Base-by-base conservation (phyloP, 345 rosid genomes). In the Litchi chinensis region DNA sequence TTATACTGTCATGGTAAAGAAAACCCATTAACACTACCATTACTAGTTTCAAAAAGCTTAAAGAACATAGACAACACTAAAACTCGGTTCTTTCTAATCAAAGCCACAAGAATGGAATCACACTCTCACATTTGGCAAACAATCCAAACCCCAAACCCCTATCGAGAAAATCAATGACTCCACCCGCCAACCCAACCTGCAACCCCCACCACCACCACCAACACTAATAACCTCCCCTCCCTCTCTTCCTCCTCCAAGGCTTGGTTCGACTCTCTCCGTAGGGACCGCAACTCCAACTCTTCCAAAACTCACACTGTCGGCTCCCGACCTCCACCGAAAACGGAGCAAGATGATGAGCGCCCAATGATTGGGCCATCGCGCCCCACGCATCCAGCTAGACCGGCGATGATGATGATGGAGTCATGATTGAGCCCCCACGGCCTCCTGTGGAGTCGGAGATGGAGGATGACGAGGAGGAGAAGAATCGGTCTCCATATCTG, bases 361-460 rank as follows among this genome's bases (percentile, higher is more conserved):
- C 81, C 70, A 54, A 75, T 90, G 83, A 85, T 93, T 68, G 97
- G 97, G 56, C 95, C 92, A 1, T 93, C 93, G 2, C 85, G 76
- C 21, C 85, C 85, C 5, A 79, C 74, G 0, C 86, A 87, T 2
- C 84, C 86, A 3, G 75, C 78, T 37, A 81, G 63, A 48, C 74
- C 15, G 11, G 79, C 5, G 77, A 72, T 0, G 80, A 77, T 9
- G 79, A 80, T 1, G 69, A 24, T 67, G 6, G 7, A 78, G 77
- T 68, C 16, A 11, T 19, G 83, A 76, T 91, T 71, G 97, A 95
- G 48, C 95, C 92, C 1, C 94, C 94, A 0, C 90, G 87, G 65
- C 90, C 88, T 1, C 90, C 88, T 8, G 83, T 83, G 46, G 71
- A 71, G 41, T 10, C 73, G 0, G 68, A 21, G 16, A 64, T 54